Conservation (phyloP, 352 stramenopile genomes). For the Phytophthora podocarpi region DNA sequence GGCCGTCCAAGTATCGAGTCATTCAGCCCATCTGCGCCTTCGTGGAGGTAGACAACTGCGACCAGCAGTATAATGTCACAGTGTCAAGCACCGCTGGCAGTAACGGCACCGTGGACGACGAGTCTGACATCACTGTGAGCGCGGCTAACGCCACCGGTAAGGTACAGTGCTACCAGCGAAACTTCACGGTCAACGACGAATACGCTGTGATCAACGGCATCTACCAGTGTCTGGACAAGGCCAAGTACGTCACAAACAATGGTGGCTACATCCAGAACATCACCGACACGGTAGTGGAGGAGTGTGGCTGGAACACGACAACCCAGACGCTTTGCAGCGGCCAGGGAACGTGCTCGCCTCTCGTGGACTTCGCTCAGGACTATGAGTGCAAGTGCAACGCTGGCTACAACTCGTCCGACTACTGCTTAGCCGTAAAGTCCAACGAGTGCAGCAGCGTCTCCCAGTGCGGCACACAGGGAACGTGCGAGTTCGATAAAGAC, state of each 20-base stretch:
- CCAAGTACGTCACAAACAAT: conserved; percentile 63
- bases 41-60: conserved; percentile 63
- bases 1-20: conserved; percentile 68
- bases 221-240: conserved; percentile 76
- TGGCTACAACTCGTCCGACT: conserved; percentile 63
- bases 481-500: conserved; percentile 40
- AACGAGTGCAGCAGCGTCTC: conserved; percentile 79
- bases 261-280: conserved; percentile 69
- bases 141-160: conserved; percentile 35
- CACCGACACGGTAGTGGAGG: conserved; percentile 51
- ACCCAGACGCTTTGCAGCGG: conserved; percentile 62
- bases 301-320: conserved; percentile 58
- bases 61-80: conserved; percentile 54
- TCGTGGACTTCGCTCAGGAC: conserved; percentile 55
- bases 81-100: conserved; percentile 26
- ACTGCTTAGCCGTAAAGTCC: conserved; percentile 54
- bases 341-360: conserved; percentile 74
- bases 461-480: conserved; percentile 66
- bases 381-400: conserved; percentile 83
- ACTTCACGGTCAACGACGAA: conserved; percentile 55
- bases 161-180: conserved; percentile 73
- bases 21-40: conserved; percentile 80
- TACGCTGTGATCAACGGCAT: conserved; percentile 68
- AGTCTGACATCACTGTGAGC: conserved; percentile 21
- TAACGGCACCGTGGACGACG: conserved; percentile 29